Base-by-base conservation (phyloP, 345 rosid species). In the Bruguiera parviflora region DNA sequence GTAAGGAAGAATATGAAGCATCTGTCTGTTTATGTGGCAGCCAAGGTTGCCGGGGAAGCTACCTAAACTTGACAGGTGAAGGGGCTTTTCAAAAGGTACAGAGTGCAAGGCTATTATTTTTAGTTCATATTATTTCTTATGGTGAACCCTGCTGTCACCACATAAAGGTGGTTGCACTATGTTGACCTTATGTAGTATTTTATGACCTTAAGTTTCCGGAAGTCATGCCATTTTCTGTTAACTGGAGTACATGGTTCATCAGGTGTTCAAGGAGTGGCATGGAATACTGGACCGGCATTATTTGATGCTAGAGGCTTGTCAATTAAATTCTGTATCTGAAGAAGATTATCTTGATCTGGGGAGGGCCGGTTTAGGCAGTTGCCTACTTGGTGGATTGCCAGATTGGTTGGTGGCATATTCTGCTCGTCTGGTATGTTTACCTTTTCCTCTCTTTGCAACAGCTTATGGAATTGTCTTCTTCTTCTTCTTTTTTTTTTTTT, bases 11-110 rank as follows among this genome's bases (percentile, higher is more conserved):
- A 79, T 96, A 96, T 68, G 99, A 96, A 80, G 99, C 98, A 57
- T 96, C 99, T 77, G 99, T 96, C 55, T 96, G 99, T 84, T 80
- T 96, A 77, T 96, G 99, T 77, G 99, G 99, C 75, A 96, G 97
- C 82, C 99, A 96, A 86, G 96, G 90, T 60, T 96, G 99, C 72
- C 89, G 99, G 58, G 99, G 99, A 55, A 96, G 97, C 91, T 96
- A 96, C 84, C 85, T 96, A 81, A 96, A 96, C 84, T 84, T 96
- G 81, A 96, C 99, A 8, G 99, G 99, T 49, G 99, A 95, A 85
- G 99, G 95, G 73, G 94, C 99, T 78, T 96, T 90, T 69, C 91
- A 82, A 72, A 96, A 90, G 99, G 99, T 96, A 80, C 35, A 16
- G 25, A 73, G 0, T 28, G 43, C 49, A 64, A 27, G 22, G 32